Evolutionary conservation across 106 monocot genomes (phyloP).

Genomic region (Cymbidium sinense): DNA sequence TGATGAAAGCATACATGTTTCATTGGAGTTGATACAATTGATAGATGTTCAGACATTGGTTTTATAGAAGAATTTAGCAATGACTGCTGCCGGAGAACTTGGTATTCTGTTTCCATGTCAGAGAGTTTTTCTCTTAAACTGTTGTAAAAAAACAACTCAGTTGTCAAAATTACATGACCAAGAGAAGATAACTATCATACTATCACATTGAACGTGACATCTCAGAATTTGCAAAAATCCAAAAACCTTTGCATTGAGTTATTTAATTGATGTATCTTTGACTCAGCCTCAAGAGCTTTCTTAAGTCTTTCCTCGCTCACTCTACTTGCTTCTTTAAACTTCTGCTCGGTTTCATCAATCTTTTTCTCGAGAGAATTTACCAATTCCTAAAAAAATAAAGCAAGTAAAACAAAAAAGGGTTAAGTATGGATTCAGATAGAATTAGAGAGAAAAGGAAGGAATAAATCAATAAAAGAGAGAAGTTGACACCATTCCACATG

Average conservation of each 20-base stretch:
- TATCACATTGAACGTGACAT: background rate
- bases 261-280: slow-evolving; percentile 46
- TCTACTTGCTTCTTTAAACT: slow-evolving; percentile 77
- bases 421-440: too few species aligned
- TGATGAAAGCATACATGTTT: slow-evolving; percentile 33
- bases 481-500: background rate
- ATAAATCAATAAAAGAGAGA: background rate
- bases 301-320: slow-evolving; percentile 68
- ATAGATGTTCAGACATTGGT: slow-evolving; percentile 37
- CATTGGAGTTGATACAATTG: slow-evolving; percentile 31
- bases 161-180: background rate
- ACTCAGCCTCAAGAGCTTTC: slow-evolving; percentile 73
- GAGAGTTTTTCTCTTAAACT: slow-evolving; percentile 78
- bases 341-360: slow-evolving; percentile 87
- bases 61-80: slow-evolving; percentile 51
- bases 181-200: background rate
- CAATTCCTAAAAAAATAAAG: slow-evolving; percentile 33
- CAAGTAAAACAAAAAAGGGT: slow-evolving; percentile 1
- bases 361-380: slow-evolving; percentile 79
- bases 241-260: slow-evolving; percentile 76
- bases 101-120: slow-evolving; percentile 83
- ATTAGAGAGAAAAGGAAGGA: background rate
- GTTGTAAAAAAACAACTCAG: slow-evolving; percentile 10
- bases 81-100: slow-evolving; percentile 79
- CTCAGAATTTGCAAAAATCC: slow-evolving; percentile 4